A percentile compares a stretch with the other conserved stretches of the same genome.
Conservation (phyloP, 2,329 filamentous ascomycete species). For the Boeremia lycopersici region DNA sequence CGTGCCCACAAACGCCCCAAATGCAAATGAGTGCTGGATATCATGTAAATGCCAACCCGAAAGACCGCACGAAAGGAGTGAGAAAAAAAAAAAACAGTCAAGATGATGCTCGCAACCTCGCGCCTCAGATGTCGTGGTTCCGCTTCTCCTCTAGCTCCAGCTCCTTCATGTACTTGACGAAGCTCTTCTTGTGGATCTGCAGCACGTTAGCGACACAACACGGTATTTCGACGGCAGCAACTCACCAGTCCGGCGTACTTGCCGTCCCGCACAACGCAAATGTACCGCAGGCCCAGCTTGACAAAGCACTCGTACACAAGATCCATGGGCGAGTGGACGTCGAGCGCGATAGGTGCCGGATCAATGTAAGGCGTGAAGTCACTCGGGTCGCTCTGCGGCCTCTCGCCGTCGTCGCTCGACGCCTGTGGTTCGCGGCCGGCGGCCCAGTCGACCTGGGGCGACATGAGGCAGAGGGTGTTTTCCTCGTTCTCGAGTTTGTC, state of each 20-base stretch:
- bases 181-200: conserved; percentile 91
- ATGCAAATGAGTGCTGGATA: conserved; percentile 7
- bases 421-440: conserved; percentile 58
- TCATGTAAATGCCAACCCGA: background rate
- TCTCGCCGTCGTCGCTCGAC: conserved; percentile 59
- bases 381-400: conserved; percentile 63
- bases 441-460: conserved; percentile 60
- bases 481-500: conserved; percentile 81
- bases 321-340: conserved; percentile 89
- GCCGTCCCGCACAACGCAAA: conserved; percentile 86
- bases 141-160: conserved; percentile 63
- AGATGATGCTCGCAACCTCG: background rate
- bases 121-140: background rate
- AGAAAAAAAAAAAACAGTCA: background rate
- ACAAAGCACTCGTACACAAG: conserved; percentile 96
- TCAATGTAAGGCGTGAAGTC: conserved; percentile 94
- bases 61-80: background rate
- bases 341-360: conserved; percentile 84
- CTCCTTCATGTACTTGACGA: conserved; percentile 92
- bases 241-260: conserved; percentile 86
- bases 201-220: background rate
- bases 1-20: background rate
- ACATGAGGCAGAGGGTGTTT: conserved; percentile 81
- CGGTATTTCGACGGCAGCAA: background rate
- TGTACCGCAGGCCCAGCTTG: conserved; percentile 89